Conservation (phyloP, 768 basidiomycete genomes). For the Ramaria sp. region DNA sequence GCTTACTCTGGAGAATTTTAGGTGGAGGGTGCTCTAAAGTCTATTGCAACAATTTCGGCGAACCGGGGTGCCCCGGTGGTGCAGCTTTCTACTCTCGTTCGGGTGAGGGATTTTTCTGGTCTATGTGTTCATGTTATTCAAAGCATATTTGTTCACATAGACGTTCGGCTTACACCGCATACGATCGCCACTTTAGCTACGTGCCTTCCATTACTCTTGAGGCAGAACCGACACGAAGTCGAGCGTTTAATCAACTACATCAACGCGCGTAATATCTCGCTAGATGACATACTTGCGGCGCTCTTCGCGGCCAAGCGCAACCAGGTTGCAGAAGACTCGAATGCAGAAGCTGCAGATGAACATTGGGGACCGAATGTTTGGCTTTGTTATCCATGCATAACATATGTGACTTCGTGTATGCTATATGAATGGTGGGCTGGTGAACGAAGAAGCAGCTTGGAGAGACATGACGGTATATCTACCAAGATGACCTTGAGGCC, state of each 20-base stretch:
- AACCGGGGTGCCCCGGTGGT: neutral
- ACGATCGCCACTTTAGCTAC: neutral
- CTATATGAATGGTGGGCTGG: conserved; percentile 3
- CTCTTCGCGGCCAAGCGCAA: conserved; percentile 2
- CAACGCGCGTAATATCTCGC: neutral
- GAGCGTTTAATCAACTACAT: neutral
- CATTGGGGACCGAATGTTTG: conserved; percentile 1
- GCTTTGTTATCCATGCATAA: neutral
- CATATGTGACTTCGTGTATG: neutral
- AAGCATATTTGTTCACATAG: too few relatives aligned
- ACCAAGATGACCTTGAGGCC: neutral
- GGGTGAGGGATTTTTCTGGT: too few relatives aligned
- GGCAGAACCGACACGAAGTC: neutral
- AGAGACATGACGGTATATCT: conserved; percentile 6
- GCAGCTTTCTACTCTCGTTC: neutral
- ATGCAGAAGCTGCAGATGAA: conserved; percentile 1
- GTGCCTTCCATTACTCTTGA: neutral
- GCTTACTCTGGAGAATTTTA: neutral
- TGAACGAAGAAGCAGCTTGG: conserved; percentile 2
- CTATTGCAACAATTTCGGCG: conserved; percentile 1
- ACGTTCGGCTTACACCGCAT: neutral
- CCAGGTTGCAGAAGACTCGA: conserved; percentile 1
- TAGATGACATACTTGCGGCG: neutral
- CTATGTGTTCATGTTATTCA: too few relatives aligned
- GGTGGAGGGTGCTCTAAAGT: neutral